A percentile compares a stretch with the other conserved stretches of the same genome.
Conservation (phyloP, 31 red algal species). For the Odonthalia washingtoniensis region DNA sequence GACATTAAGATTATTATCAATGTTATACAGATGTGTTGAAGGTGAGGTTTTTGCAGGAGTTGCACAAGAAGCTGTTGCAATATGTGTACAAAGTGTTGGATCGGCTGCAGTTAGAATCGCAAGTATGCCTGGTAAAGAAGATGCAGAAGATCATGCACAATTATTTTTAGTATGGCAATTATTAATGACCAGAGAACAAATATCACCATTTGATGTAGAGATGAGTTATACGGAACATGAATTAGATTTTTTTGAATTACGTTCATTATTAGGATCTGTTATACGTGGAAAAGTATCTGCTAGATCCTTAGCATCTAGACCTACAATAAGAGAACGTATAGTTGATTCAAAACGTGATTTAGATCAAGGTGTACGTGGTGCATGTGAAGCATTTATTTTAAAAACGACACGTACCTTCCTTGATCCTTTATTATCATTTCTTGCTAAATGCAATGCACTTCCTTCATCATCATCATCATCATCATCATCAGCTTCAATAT, state of each 20-base stretch:
- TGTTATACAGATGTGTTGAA: slow-evolving; percentile 89
- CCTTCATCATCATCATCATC: slow-evolving; percentile 23
- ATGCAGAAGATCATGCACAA: slow-evolving; percentile 82
- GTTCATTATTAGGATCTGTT: slow-evolving; percentile 73
- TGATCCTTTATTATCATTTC: slow-evolving; percentile 75
- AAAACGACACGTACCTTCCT: slow-evolving; percentile 73
- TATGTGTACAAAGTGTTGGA: slow-evolving; percentile 78
- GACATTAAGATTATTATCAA: slow-evolving; percentile 81
- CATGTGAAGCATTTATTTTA: slow-evolving; percentile 87
- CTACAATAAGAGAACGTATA: slow-evolving; percentile 56
- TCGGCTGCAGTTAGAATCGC: slow-evolving; percentile 67
- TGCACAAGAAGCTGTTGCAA: slow-evolving; percentile 87
- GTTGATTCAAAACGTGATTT: slow-evolving; percentile 75
- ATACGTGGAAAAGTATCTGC: slow-evolving; percentile 76
- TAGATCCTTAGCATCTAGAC: slow-evolving; percentile 67
- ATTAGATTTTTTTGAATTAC: slow-evolving; percentile 78
- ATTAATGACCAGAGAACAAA: slow-evolving; percentile 86
- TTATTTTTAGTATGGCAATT: slow-evolving; percentile 92
- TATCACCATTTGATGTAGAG: slow-evolving; percentile 87
- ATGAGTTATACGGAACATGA: slow-evolving; percentile 88
- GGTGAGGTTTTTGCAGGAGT: slow-evolving; percentile 88
- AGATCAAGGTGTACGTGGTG: slow-evolving; percentile 59
- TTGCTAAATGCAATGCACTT: slow-evolving; percentile 79
- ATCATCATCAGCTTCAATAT: not conserved
- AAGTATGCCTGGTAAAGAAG: slow-evolving; percentile 22